phyloP scores from a whole-genome alignment of 2,329 filamentous ascomycete species.

The Alternaria sp. region DNA sequence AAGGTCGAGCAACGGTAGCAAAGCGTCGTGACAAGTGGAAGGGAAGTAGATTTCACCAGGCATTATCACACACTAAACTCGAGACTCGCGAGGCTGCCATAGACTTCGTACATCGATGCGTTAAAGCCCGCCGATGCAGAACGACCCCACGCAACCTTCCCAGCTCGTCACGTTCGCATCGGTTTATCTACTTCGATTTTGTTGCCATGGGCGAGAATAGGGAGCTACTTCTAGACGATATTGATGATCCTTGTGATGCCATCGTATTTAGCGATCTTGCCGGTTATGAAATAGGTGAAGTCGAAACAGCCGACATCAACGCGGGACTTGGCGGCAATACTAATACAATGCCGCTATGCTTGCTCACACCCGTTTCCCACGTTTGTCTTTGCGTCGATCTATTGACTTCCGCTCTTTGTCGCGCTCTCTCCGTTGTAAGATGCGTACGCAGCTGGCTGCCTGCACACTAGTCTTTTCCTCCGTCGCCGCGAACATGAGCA shows the following conservation, averaged over 20 bases:
- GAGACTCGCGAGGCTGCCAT: not conserved
- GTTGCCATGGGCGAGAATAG: not conserved
- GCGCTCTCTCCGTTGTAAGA: not conserved
- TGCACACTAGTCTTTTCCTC: not conserved
- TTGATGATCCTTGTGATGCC: no score
- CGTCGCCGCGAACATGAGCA: not conserved
- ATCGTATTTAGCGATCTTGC: not conserved
- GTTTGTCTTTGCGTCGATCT: not conserved
- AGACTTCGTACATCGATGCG: not conserved
- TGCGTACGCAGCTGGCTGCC: not conserved
- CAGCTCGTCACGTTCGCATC: not conserved
- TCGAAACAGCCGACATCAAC: not conserved
- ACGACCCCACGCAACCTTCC: not conserved
- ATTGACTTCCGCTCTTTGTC: not conserved
- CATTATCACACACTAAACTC: not conserved
- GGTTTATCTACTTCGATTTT: not conserved
- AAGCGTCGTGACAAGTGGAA: not conserved
- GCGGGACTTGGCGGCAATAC: not conserved
- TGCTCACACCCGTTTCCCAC: not conserved
- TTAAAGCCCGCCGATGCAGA: not conserved
- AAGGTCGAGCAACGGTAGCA: not conserved
- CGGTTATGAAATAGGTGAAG: not conserved
- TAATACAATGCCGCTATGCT: not conserved
- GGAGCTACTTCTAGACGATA: not conserved
- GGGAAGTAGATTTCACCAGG: not conserved